These are phyloP conservation scores for Zymoseptoria pseudotritici DNA, from an alignment of 2,329 filamentous ascomycete genomes.

Conservation along the genomic window DNA sequence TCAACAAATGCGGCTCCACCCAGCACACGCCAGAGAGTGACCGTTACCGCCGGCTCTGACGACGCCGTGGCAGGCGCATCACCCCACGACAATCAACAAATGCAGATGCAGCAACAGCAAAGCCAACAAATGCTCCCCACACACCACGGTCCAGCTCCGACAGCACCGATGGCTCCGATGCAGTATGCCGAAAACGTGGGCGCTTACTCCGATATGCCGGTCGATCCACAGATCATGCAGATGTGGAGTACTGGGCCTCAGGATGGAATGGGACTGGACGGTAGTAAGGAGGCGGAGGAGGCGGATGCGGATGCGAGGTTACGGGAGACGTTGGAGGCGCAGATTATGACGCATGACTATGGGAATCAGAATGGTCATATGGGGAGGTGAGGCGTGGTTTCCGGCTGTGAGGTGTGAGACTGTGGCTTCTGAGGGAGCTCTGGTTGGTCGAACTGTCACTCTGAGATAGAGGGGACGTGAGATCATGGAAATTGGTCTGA, in stretches of 20 bases:
- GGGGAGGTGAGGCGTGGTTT: neutral
- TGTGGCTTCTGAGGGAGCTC: neutral
- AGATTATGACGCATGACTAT: neutral
- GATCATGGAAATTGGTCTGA: too few relatives aligned
- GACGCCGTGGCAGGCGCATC: neutral
- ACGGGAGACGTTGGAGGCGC: conserved; percentile 5
- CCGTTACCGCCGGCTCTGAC: neutral
- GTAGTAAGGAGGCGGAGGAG: neutral
- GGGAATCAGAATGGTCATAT: neutral
- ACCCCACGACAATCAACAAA: neutral
- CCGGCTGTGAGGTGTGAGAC: neutral
- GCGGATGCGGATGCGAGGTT: conserved; percentile 3
- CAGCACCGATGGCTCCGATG: conserved; percentile 31
- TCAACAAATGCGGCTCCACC: neutral
- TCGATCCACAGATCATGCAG: conserved; percentile 55
- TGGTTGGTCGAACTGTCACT: too few relatives aligned
- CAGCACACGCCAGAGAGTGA: neutral
- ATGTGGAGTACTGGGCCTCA: conserved; percentile 1
- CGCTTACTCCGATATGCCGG: conserved; percentile 47
- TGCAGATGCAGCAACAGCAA: neutral
- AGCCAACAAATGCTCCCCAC: neutral
- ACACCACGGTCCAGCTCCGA: conserved; percentile 2
- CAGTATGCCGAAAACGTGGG: conserved; percentile 20
- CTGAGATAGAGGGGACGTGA: too few relatives aligned
- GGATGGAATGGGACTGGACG: conserved; percentile 1